A percentile compares a stretch with the other conserved stretches of the same genome.
Evolutionary conservation across 176 grass and related monocot genomes (phyloP).

Genomic region (Aegilops bicornis): DNA sequence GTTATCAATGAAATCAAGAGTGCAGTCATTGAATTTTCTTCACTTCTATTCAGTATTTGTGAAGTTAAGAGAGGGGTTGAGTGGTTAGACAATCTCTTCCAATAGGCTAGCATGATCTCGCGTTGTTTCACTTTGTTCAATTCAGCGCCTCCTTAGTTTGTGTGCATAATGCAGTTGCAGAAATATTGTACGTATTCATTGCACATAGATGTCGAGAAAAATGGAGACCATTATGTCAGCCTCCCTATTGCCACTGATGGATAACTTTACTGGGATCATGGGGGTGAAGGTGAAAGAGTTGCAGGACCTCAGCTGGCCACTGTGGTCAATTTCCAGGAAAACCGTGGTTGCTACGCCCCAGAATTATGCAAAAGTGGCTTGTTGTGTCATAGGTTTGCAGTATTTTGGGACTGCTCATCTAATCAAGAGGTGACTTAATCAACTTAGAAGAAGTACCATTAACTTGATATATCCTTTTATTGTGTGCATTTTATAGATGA

Average conservation of each 20-base stretch:
- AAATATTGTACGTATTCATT: constrained; percentile 7
- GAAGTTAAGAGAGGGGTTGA: not conserved
- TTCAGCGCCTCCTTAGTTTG: not conserved
- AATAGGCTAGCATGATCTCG: not conserved
- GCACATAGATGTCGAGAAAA: not conserved
- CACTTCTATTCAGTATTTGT: not conserved
- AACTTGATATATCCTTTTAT: constrained; percentile 10
- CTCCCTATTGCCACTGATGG: not conserved
- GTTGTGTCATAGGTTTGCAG: not conserved
- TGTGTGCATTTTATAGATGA: not conserved
- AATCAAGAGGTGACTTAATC: not conserved
- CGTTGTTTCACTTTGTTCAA: not conserved
- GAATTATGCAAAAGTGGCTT: not conserved
- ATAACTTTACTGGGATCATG: not conserved
- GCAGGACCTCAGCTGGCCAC: not conserved
- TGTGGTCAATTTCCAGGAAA: not conserved
- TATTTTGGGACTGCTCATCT: not conserved
- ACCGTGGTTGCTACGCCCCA: not conserved
- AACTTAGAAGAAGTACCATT: constrained; percentile 5
- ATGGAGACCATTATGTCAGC: not conserved
- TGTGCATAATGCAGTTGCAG: not conserved
- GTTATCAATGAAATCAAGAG: constrained; percentile 13
- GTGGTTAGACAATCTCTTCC: not conserved
- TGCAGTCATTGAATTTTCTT: not conserved
- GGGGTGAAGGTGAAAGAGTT: not conserved